phyloP scores from a whole-genome alignment of 169 alveolate species.

The Plasmodium yoelii region DNA sequence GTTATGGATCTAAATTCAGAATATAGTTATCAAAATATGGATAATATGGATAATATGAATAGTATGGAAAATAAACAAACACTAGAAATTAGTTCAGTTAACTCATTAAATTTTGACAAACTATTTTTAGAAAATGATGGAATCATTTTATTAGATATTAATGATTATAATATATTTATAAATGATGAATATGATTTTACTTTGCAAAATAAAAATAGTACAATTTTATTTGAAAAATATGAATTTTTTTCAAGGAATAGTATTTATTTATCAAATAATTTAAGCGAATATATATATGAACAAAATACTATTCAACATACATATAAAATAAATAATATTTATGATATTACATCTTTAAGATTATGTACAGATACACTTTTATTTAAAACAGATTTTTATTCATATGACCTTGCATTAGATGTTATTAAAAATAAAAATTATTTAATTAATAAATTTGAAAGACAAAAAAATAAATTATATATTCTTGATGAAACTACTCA shows the following conservation, averaged over 20 bases:
- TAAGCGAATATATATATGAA: slow-evolving; percentile 18
- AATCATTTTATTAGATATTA: slow-evolving; percentile 41
- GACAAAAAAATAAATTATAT: slow-evolving; percentile 28
- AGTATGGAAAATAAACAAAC: slow-evolving; percentile 1
- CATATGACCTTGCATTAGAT: slow-evolving; percentile 57
- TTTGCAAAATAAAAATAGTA: slow-evolving; percentile 29
- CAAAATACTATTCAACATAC: slow-evolving; percentile 18
- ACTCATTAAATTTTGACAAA: slow-evolving; percentile 56
- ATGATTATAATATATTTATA: slow-evolving; percentile 59
- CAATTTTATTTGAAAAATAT: slow-evolving; percentile 53
- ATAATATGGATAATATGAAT: background rate
- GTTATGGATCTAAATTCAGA: background rate
- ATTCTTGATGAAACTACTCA: slow-evolving; percentile 52
- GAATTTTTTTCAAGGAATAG: slow-evolving; percentile 30
- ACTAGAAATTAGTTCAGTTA: slow-evolving; percentile 15
- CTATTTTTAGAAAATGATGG: slow-evolving; percentile 69
- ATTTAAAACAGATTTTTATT: slow-evolving; percentile 36
- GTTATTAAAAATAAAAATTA: slow-evolving; percentile 37
- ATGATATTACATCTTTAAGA: slow-evolving; percentile 12
- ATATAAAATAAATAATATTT: slow-evolving; percentile 14
- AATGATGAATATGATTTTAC: slow-evolving; percentile 53
- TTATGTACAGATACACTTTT: slow-evolving; percentile 33
- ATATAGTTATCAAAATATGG: background rate
- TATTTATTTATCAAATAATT: slow-evolving; percentile 28
- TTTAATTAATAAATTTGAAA: slow-evolving; percentile 16